phyloP scores from a whole-genome alignment of 2,329 filamentous ascomycete genomes.

The Cytospora piceae region DNA sequence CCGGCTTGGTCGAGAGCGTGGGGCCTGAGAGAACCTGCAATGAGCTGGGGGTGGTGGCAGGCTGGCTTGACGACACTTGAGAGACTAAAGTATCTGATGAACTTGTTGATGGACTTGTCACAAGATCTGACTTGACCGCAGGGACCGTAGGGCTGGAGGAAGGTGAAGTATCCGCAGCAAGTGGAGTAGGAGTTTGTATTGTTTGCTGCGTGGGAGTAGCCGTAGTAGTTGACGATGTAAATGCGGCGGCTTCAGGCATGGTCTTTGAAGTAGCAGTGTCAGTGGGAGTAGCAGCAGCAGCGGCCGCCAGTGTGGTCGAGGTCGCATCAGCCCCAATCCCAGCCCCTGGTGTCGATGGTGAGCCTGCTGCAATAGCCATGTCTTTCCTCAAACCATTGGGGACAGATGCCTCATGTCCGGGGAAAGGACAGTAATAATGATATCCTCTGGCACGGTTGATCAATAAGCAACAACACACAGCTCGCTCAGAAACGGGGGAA shows the following conservation, averaged over 20 bases:
- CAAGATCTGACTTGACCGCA: neutral
- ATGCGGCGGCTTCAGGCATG: neutral
- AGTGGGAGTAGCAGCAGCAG: neutral
- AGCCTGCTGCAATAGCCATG: neutral
- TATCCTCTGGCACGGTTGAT: neutral
- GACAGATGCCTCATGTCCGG: neutral
- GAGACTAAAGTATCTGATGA: conserved; percentile 5
- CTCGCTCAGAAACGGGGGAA: neutral
- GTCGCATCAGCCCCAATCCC: neutral
- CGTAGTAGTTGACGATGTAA: neutral
- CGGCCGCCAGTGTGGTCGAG: neutral
- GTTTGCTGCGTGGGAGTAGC: neutral
- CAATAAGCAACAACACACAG: neutral
- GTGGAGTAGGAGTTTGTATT: conserved; percentile 5
- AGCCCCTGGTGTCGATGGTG: neutral
- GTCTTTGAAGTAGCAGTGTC: neutral
- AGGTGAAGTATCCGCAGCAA: neutral
- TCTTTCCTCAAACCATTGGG: neutral
- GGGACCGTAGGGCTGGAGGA: conserved; percentile 4
- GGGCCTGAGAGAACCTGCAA: neutral
- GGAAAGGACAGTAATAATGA: neutral
- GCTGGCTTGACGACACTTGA: neutral
- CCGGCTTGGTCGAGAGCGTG: neutral
- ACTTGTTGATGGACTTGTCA: conserved; percentile 1
- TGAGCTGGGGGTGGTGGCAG: neutral